Evolutionary conservation across 2,329 filamentous ascomycete genomes (phyloP), one percentile per base, ranked within the genome.

Genomic region (Talaromyces pinophilus): DNA sequence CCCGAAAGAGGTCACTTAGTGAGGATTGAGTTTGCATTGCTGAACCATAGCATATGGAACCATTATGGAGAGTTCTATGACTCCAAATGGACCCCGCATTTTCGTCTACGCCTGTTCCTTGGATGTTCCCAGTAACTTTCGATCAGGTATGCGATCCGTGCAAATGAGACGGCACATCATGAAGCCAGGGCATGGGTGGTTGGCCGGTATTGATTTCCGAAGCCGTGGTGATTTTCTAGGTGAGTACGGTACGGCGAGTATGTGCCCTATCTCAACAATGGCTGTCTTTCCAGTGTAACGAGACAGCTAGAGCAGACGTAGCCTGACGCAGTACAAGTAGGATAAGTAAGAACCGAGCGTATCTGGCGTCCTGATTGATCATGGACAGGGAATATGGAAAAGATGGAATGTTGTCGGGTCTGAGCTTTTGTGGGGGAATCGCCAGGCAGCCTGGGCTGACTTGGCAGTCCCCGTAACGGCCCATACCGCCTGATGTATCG

Each of bases 221-320:
- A 35, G 28, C 28, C n/a, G 28, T n/a, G 30, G 52, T 55, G 52
- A 15, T 35, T 33, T 55, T 35, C 10, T 8, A 2, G 17, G 8
- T 3, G n/a, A 57, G 54, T 57, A 57, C 33, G 33, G 54, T 57
- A 57, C 33, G 33, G n/a, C 19, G 54, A 40, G 30, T 22, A 38
- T 33, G 50, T 19, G 50, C 25, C 25, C 54, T 57, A 40, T 57
- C 54, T 57, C 54, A 57, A 57, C 54, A 38, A 57, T 57, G 54
- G 30, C 54, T 22, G 40, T 57, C n/a, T 38, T 25, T 38, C 33
- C n/a, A 33, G 54, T 38, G 54, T 38, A 57, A 38, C 30, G 28
- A 17, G 28, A 4, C 46, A 15, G 46, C 28, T 3, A n/a, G 28
- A 33, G 25, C 50, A 4, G 30, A 59, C 22, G 38, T 22, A 30